phyloP scores from a whole-genome alignment of 345 rosid genomes.

The Eucalyptus rudis region DNA sequence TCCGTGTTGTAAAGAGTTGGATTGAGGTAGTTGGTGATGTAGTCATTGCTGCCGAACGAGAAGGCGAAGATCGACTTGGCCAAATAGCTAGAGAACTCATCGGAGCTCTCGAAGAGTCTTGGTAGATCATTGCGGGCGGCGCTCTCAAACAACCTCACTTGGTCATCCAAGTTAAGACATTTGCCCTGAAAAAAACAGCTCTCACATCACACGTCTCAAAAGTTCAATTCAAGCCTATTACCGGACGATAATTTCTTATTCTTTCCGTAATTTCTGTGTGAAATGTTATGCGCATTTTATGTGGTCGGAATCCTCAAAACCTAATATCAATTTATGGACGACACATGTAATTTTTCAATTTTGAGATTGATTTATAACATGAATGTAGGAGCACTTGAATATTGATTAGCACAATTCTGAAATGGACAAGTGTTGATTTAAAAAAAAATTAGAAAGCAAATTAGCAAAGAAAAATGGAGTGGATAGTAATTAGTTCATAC shows the following conservation, averaged over 20 bases:
- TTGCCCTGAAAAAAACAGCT: slow-evolving; percentile 6
- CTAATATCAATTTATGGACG: accelerated
- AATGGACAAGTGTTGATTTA: no score
- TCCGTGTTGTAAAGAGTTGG: background rate
- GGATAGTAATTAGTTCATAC: background rate
- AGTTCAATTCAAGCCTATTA: background rate
- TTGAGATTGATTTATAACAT: background rate
- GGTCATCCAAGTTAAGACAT: slow-evolving; percentile 30
- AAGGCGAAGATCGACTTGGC: slow-evolving; percentile 17
- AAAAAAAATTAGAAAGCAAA: background rate
- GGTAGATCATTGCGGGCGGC: background rate
- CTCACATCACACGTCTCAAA: background rate
- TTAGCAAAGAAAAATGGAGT: background rate
- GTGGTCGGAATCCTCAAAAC: background rate
- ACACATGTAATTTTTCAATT: background rate
- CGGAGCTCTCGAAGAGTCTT: background rate
- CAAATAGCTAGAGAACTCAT: slow-evolving; percentile 5
- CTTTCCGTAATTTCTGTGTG: background rate
- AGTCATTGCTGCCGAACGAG: slow-evolving; percentile 31
- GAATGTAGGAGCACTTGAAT: no score
- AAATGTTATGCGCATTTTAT: background rate
- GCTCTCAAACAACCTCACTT: slow-evolving; percentile 10
- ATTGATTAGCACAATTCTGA: background rate
- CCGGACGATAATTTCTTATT: background rate
- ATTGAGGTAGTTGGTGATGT: slow-evolving; percentile 3